Evolutionary conservation across 2,329 filamentous ascomycete species (phyloP), one percentile per base, ranked within the genome.

Genomic region (Rhynchosporium agropyri): DNA sequence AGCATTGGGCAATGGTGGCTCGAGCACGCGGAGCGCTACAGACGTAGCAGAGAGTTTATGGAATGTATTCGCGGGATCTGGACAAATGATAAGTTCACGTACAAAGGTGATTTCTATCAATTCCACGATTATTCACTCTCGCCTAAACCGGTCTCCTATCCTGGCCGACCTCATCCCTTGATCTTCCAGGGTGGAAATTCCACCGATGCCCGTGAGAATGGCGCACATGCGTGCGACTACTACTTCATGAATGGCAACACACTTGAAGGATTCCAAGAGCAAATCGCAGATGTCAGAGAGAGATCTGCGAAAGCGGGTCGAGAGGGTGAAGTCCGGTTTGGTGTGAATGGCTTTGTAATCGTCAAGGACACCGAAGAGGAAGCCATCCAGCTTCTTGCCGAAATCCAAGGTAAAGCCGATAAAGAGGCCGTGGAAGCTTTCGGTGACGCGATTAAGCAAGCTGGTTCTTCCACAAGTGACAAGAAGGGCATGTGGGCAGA

Each of bases 191-290:
- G 81, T 10, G 81, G 81, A 3, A 83, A 83, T 68, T 79, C 76
- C 33, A 76, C 80, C 56, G 80, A 83, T 64, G 80, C 81, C 0
- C 74, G 80, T 6, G 77, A 79, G 33, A 83, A 83, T 59, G 80
- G 79, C 0, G 80, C 78, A 0, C 70, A 76, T 28, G 80, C 79
- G 2, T 77, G 75, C 2, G 80, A 83, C 63, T 82, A 79, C 73
- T 83, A 83, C 67, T 83, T 83, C 68, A 83, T 83, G 80, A 83
- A 83, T 67, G 80, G 81, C n/a, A 83, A 83, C 67, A 80, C 81
- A 2, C 76, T 83, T 9, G 80, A 82, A 58, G 80, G 80, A 2
- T 82, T 83, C 70, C 76, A 79, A 49, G 72, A 73, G 9, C 81
- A 83, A 68, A 83, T 83, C 49, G 72, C 72, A 1, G 80, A 82